These are phyloP conservation scores for Suillus weaverae DNA, from an alignment of 768 basidiomycete species.

Conservation along the genomic window DNA sequence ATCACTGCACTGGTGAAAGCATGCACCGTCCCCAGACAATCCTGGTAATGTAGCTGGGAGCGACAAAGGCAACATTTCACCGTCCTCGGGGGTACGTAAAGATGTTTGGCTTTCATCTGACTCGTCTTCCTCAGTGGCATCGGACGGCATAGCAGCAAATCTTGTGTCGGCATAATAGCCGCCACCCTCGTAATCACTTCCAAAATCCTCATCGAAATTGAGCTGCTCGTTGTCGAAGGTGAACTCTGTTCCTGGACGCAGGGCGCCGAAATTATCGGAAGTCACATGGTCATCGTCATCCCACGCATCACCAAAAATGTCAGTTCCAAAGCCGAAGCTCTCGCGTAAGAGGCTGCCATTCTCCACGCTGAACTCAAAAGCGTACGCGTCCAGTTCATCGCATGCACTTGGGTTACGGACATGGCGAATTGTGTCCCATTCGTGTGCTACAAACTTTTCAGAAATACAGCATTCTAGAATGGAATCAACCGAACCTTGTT, in stretches of 20 bases:
- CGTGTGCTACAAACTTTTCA: conserved; percentile 22
- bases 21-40: neutral
- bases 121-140: conserved; percentile 29
- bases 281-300: conserved; percentile 23
- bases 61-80: conserved; percentile 17
- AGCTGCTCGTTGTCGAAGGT: conserved; percentile 9
- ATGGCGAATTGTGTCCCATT: conserved; percentile 29
- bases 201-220: conserved; percentile 13
- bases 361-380: conserved; percentile 21
- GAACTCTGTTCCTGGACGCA: neutral
- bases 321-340: conserved; percentile 18
- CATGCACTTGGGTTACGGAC: conserved; percentile 7
- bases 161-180: conserved; percentile 15
- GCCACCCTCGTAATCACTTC: conserved; percentile 10
- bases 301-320: conserved; percentile 19
- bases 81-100: conserved; percentile 28
- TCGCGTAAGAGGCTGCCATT: conserved; percentile 29
- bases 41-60: conserved; percentile 3
- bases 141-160: conserved; percentile 22
- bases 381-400: conserved; percentile 22
- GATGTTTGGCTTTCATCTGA: conserved; percentile 29
- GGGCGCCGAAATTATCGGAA: conserved; percentile 19
- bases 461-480: neutral
- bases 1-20: conserved; percentile 4
- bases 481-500: conserved; percentile 17